Evolutionary conservation across 345 rosid genomes (phyloP).

Genomic region (Gossypium thurberi): DNA sequence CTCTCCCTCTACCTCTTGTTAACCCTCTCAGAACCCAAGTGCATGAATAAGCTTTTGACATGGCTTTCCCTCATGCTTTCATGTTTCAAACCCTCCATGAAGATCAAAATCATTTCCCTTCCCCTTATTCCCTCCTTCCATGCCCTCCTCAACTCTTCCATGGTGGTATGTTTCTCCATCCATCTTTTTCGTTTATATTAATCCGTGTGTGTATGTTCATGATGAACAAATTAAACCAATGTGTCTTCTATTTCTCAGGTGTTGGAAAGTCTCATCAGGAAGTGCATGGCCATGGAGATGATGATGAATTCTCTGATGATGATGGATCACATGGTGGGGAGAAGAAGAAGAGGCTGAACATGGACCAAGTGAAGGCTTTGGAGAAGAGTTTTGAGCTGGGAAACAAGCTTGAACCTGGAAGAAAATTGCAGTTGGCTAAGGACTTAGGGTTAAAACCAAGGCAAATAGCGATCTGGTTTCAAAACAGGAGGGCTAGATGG

Average conservation of each 20-base stretch:
- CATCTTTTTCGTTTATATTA: background rate
- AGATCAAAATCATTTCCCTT: constrained; percentile 41
- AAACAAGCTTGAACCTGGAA: constrained; percentile 73
- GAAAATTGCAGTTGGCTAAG: constrained; percentile 65
- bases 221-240: background rate
- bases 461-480: constrained; percentile 76
- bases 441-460: constrained; percentile 62
- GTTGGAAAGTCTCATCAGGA: constrained; percentile 34
- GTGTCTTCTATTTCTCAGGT: constrained; percentile 68
- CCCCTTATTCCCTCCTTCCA: constrained; percentile 50
- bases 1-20: background rate
- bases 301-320: constrained; percentile 72
- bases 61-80: constrained; percentile 73
- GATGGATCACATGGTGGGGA: constrained; percentile 74
- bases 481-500: constrained; percentile 75
- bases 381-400: constrained; percentile 73
- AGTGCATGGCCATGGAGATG: constrained; percentile 31
- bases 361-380: constrained; percentile 69
- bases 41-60: constrained; percentile 19
- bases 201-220: background rate
- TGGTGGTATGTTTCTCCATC: constrained; percentile 36
- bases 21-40: background rate
- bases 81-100: constrained; percentile 61
- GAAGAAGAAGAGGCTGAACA: constrained; percentile 71
- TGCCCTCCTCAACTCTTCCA: constrained; percentile 70